Base-by-base conservation (phyloP, 352 stramenopile genomes). In the Paralagenidium karlingii region DNA sequence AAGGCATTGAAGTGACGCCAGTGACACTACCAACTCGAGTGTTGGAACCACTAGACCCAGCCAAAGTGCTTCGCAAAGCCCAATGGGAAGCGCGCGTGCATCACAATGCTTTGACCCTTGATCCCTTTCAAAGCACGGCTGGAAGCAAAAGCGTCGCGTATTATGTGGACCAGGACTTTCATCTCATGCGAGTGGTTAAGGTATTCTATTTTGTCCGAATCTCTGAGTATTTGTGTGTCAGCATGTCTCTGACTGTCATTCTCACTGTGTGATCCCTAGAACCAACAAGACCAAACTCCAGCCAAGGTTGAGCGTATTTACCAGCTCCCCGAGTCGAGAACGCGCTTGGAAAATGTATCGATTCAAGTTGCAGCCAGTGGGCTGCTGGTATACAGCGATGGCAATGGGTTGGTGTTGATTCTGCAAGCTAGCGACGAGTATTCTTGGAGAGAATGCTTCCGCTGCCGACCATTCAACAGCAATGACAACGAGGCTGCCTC, bases 31-130 rank as follows among this genome's bases (percentile, higher is more conserved):
- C 58, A 11, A 29, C 49, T 10, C 37, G 49, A 3, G 55, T 48
- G 25, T 54, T 90, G 7, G 45, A 44, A 28, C 62, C 70, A 30
- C 52, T 88, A 10, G 55, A 63, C 15, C 58, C 60, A 5, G 38
- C 41, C 2, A 55, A 66, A 20, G 79, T 54, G 38, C 48, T 75
- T 45, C 61, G 66, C 43, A 86, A 84, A 38, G 63, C 75, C 25
- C 68, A 86, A 19, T 88, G 77, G 77, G 63, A 86, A 24, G 56
- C 70, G 9, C 70, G 74, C 15, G 57, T 80, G 36, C 62, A 71
- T 41, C 51, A 81, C 57, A 87, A 90, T 47, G 60, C 55, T 5
- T 54, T 90, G 25, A 45, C 52, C 3, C 37, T 47, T 0, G 74
- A 87, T 41, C 68, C 73, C 13, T 85, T 85, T 44, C 43, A n/a